phyloP scores from a whole-genome alignment of 208 protist species.

The Trypanosoma caninum region DNA sequence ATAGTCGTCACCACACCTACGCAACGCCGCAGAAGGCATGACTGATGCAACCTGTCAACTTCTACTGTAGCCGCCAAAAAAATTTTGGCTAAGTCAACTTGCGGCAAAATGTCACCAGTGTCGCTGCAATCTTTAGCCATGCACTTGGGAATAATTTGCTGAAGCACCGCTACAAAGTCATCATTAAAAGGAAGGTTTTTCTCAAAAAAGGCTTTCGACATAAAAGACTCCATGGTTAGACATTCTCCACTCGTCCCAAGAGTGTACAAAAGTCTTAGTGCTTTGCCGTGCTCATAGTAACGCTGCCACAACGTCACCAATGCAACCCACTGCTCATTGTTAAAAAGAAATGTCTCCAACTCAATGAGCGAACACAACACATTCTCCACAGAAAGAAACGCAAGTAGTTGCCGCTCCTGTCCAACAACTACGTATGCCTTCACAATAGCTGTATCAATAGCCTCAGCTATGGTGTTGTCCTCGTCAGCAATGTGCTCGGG shows the following conservation, averaged over 20 bases:
- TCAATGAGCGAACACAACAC: constrained; percentile 33
- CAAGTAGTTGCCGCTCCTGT: constrained; percentile 43
- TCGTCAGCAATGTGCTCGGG: constrained; percentile 13
- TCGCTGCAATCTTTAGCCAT: not conserved
- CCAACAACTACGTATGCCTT: constrained; percentile 31
- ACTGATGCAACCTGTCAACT: not conserved
- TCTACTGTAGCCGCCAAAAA: not conserved
- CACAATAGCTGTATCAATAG: constrained; percentile 49
- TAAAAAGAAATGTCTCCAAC: constrained; percentile 28
- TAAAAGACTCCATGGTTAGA: constrained; percentile 13
- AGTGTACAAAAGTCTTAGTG: constrained; percentile 14
- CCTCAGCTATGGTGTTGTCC: constrained; percentile 16
- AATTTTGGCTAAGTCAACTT: constrained; percentile 6
- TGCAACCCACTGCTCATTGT: constrained; percentile 51
- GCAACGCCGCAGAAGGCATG: constrained; percentile 11
- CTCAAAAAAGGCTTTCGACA: not conserved
- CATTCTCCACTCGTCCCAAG: constrained; percentile 20
- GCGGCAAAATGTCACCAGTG: constrained; percentile 10
- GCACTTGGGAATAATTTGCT: not conserved
- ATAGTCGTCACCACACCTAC: constrained; percentile 26
- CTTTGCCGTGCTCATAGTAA: constrained; percentile 12
- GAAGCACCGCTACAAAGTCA: constrained; percentile 8
- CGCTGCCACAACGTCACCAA: constrained; percentile 35
- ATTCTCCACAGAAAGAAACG: constrained; percentile 37
- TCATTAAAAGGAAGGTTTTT: constrained; percentile 3